phyloP scores from a whole-genome alignment of 306 rosid genomes.

The Delonix regia region DNA sequence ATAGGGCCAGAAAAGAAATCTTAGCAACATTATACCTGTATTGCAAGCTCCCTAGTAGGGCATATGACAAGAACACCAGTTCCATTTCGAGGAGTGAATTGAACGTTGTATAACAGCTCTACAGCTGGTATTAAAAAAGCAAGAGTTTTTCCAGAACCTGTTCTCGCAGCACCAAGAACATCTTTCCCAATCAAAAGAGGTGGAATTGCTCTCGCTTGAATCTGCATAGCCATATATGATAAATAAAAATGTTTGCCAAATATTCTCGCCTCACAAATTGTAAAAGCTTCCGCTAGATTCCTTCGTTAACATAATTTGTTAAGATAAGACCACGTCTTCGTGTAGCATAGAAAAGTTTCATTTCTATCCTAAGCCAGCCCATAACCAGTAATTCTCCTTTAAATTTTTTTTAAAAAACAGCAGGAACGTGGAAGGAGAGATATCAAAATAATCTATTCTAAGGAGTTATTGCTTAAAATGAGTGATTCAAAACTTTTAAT shows the following conservation, averaged over 20 bases:
- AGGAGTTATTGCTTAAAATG: neutral
- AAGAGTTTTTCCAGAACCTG: constrained; percentile 96
- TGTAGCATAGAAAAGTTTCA: neutral
- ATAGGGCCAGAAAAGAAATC: neutral
- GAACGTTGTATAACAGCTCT: constrained; percentile 62
- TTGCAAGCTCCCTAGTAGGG: constrained; percentile 96
- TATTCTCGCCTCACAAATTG: neutral
- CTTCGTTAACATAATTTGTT: neutral
- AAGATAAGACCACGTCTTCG: neutral
- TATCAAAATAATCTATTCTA: neutral
- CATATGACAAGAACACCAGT: constrained; percentile 84
- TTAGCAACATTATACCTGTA: constrained; percentile 61
- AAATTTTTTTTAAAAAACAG: neutral
- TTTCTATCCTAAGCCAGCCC: neutral
- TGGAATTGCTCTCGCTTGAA: constrained; percentile 80
- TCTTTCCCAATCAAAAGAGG: constrained; percentile 74
- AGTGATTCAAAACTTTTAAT: neutral
- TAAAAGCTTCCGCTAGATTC: neutral
- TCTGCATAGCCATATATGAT: constrained; percentile 52
- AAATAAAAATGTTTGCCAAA: neutral
- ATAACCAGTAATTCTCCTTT: neutral
- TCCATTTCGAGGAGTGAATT: constrained; percentile 77
- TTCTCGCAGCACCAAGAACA: constrained; percentile 96
- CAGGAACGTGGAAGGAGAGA: neutral
- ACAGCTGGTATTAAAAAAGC: constrained; percentile 92